phyloP scores from a whole-genome alignment of 768 basidiomycete genomes.

The Hygrocybe coccinea region DNA sequence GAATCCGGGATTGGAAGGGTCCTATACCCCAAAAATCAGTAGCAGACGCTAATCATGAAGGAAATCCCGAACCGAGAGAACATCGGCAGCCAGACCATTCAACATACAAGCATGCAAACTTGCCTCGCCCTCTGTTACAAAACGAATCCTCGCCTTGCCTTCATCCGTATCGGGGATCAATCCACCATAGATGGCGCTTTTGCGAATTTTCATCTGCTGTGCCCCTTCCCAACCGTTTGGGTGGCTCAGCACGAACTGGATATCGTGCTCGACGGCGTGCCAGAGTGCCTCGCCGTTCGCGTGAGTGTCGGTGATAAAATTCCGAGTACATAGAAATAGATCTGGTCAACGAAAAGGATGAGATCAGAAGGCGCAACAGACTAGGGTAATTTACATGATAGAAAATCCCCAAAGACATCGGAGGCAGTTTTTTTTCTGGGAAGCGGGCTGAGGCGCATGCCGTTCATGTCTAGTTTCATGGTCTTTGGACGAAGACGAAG shows the following conservation, averaged over 20 bases:
- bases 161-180: slow-evolving; percentile 71
- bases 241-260: slow-evolving; percentile 66
- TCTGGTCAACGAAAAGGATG: background rate
- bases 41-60: background rate
- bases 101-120: slow-evolving; percentile 78
- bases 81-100: slow-evolving; percentile 72
- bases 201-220: slow-evolving; percentile 73
- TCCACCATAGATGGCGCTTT: slow-evolving; percentile 66
- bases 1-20: slow-evolving; percentile 71
- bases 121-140: slow-evolving; percentile 81
- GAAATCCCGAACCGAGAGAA: slow-evolving; percentile 53
- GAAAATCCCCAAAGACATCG: slow-evolving; percentile 76
- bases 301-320: slow-evolving; percentile 77
- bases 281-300: slow-evolving; percentile 68
- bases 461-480: slow-evolving; percentile 81
- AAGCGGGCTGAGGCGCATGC: slow-evolving; percentile 67
- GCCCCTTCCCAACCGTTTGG: slow-evolving; percentile 82
- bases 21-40: slow-evolving; percentile 35
- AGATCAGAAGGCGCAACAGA: background rate
- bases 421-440: slow-evolving; percentile 65
- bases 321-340: slow-evolving; percentile 52
- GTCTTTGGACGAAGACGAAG: slow-evolving; percentile 70
- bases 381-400: slow-evolving; percentile 60
- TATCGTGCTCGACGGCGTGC: slow-evolving; percentile 63
- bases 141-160: slow-evolving; percentile 67